These are phyloP conservation scores for Collybiopsis luxurians DNA, from an alignment of 768 basidiomycete species.

Conservation along the genomic window DNA sequence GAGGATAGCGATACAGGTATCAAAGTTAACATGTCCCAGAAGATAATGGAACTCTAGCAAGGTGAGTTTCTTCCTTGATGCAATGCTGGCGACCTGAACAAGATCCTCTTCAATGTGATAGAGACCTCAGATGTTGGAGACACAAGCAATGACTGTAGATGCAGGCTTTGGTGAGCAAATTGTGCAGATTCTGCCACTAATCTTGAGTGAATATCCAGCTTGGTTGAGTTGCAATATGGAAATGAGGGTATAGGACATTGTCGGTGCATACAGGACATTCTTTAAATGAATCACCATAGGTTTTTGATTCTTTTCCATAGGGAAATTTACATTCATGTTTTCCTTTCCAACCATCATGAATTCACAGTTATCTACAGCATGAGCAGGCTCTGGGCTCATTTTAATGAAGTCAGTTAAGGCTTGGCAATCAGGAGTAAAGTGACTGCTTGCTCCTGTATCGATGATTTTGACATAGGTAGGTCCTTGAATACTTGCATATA, in stretches of 20 bases:
- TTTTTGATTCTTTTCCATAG: constrained; percentile 17
- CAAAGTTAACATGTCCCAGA: constrained; percentile 25
- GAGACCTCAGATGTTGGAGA: constrained; percentile 22
- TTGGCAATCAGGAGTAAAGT: too few species aligned
- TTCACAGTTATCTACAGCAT: constrained; percentile 23
- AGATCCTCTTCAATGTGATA: constrained; percentile 16
- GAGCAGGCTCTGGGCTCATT: constrained; percentile 17
- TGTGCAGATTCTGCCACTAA: constrained; percentile 11
- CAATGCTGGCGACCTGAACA: neutral
- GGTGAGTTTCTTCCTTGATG: neutral
- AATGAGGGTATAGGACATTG: constrained; percentile 22
- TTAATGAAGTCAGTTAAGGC: constrained; percentile 22
- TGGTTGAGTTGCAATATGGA: constrained; percentile 15
- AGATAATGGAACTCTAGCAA: constrained; percentile 20
- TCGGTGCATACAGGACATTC: constrained; percentile 25
- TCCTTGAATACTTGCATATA: too few species aligned
- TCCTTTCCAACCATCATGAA: constrained; percentile 25
- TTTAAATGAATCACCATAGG: constrained; percentile 16
- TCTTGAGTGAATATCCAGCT: constrained; percentile 12
- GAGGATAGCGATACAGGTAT: constrained; percentile 16
- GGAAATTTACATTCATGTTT: constrained; percentile 22
- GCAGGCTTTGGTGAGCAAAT: constrained; percentile 10
- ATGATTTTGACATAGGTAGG: too few species aligned
- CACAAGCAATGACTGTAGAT: constrained; percentile 13
- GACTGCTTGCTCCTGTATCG: too few species aligned